Percentiles rank a stretch among this genome's conserved stretches.
Evolutionary conservation across 768 basidiomycete genomes (phyloP).

Genomic region (Inosperma sp.): DNA sequence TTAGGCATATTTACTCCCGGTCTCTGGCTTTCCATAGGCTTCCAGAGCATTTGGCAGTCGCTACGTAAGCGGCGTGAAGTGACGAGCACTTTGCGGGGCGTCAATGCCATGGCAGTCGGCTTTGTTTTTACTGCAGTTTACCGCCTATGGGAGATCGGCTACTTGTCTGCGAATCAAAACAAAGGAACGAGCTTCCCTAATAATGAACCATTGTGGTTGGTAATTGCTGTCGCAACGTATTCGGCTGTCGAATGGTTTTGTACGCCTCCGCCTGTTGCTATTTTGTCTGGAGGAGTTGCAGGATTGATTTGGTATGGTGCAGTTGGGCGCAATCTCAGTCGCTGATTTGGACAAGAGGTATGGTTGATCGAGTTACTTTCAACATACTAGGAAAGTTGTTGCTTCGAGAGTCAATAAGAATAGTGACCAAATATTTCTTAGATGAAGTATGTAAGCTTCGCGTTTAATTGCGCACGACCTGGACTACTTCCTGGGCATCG

Average conservation of each 20-base stretch:
- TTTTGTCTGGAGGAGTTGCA: conserved; percentile 36
- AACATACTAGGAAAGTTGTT: too few relatives aligned
- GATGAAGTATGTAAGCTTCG: too few relatives aligned
- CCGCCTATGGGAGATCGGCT: conserved; percentile 37
- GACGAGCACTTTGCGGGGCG: conserved; percentile 32
- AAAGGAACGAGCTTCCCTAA: conserved; percentile 28
- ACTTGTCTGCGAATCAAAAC: conserved; percentile 26
- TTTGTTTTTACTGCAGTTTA: conserved; percentile 41
- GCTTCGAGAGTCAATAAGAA: too few relatives aligned
- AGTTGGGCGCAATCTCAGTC: too few relatives aligned
- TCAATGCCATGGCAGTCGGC: conserved; percentile 42
- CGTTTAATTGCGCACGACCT: too few relatives aligned
- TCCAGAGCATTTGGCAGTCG: conserved; percentile 34
- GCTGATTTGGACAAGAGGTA: too few relatives aligned
- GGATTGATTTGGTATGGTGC: conserved; percentile 44
- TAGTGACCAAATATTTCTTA: too few relatives aligned
- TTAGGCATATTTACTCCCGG: conserved; percentile 50
- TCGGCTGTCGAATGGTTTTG: conserved; percentile 40
- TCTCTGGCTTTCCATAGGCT: conserved; percentile 33
- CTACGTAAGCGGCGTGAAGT: conserved; percentile 29
- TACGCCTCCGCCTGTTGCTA: conserved; percentile 36
- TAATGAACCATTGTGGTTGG: conserved; percentile 49
- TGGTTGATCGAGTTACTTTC: too few relatives aligned
- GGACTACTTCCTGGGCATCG: too few relatives aligned
- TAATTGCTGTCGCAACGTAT: conserved; percentile 37